phyloP scores from a whole-genome alignment of 1,284 basidiomycete species.

The Athelia sp. region DNA sequence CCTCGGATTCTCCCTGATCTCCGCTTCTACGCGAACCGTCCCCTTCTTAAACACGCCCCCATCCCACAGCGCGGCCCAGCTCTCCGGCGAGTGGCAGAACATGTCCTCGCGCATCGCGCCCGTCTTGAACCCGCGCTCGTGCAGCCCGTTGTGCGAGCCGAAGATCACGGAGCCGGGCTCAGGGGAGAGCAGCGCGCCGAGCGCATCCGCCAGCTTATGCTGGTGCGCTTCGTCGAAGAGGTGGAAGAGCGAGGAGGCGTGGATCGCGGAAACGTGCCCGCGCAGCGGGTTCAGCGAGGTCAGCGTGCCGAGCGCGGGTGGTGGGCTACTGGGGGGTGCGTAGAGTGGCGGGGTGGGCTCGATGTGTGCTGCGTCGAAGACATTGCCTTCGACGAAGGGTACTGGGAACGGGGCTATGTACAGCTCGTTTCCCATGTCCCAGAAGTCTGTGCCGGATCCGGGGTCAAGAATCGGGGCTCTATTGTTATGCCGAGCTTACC shows the following conservation, averaged over 20 bases:
- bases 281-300: slow-evolving; percentile 38
- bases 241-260: slow-evolving; percentile 47
- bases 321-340: slow-evolving; percentile 15
- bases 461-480: slow-evolving; percentile 16
- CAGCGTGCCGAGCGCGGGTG: slow-evolving; percentile 27
- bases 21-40: slow-evolving; percentile 27
- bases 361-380: slow-evolving; percentile 33
- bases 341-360: slow-evolving; percentile 21
- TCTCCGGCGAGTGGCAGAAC: slow-evolving; percentile 31
- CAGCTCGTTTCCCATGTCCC: slow-evolving; percentile 33
- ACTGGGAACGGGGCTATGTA: slow-evolving; percentile 37
- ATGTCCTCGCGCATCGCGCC: background rate
- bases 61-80: slow-evolving; percentile 39
- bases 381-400: slow-evolving; percentile 41
- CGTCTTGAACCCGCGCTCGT: slow-evolving; percentile 17
- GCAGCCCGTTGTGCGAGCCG: slow-evolving; percentile 21
- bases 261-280: slow-evolving; percentile 40
- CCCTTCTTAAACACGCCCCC: slow-evolving; percentile 33
- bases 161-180: slow-evolving; percentile 28
- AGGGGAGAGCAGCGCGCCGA: slow-evolving; percentile 34
- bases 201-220: slow-evolving; percentile 29
- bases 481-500: slow-evolving; percentile 23
- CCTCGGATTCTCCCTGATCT: background rate
- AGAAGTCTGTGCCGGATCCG: slow-evolving; percentile 22
- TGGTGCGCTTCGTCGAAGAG: slow-evolving; percentile 42